phyloP scores from a whole-genome alignment of 1,139 yeast species.

The Saccharomyces hybrid region DNA sequence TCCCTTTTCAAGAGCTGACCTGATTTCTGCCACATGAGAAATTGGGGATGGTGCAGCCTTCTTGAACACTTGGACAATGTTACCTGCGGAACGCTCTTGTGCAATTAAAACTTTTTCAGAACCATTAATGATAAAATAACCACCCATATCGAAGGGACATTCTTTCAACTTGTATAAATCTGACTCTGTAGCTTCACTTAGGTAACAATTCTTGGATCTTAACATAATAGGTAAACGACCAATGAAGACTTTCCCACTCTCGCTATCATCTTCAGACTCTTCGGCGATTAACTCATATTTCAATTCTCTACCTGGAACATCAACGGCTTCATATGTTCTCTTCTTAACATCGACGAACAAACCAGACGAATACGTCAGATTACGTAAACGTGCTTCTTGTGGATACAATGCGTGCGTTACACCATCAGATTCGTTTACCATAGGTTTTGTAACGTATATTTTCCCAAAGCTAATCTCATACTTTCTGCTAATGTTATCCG shows the following conservation, averaged over 20 bases:
- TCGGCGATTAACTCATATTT: conserved; percentile 55
- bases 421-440: conserved; percentile 99
- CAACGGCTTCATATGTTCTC: conserved; percentile 77
- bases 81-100: conserved; percentile 97
- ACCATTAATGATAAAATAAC: conserved; percentile 95
- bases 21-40: conserved; percentile 91
- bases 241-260: conserved; percentile 74
- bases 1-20: conserved; percentile 97
- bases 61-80: conserved; percentile 95
- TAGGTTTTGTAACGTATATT: conserved; percentile 91
- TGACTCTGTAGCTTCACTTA: conserved; percentile 86
- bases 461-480: conserved; percentile 96
- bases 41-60: conserved; percentile 97
- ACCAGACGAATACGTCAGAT: conserved; percentile 92
- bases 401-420: conserved; percentile 98
- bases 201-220: conserved; percentile 90
- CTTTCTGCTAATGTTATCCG: conserved; percentile 81
- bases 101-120: conserved; percentile 97
- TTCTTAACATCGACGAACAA: conserved; percentile 93
- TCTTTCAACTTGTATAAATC: conserved; percentile 93
- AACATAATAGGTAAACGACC: conserved; percentile 98
- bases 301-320: conserved; percentile 57
- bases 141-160: conserved; percentile 99
- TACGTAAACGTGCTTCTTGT: conserved; percentile 94
- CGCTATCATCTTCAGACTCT: conserved; percentile 45